Base-by-base conservation (phyloP, 352 stramenopile species). In the Phytophthora capsici region DNA sequence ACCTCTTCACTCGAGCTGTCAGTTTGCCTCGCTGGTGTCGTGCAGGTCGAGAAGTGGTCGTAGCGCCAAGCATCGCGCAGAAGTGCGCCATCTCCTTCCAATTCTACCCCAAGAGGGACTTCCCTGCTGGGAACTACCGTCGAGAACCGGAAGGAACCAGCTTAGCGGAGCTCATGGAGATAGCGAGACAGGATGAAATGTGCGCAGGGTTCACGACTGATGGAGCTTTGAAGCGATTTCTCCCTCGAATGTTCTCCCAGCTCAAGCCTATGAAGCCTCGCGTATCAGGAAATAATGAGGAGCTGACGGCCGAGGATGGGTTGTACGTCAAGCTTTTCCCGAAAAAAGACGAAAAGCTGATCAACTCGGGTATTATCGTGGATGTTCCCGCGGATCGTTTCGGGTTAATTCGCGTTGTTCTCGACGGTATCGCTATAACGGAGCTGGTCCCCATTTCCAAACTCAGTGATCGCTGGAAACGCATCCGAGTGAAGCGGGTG, bases 31-130 rank as follows among this genome's bases (percentile, higher is more conserved):
- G 53, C 10, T 93, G 84, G 86, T 94, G 84, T 58, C 66, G 86
- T 16, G 34, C 78, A 17, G 82, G 84, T 7, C 79, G 75, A 28
- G 84, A 94, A 56, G 81, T 93, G 17, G 38, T 94, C 22, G 71
- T 91, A 6, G 80, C 79, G 0, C 73, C 74, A n/a, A 88, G 75
- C 20, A 58, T 91, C 19, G 82, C 84, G n/a, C 71, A 77, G 25
- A 86, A 82, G 23, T 82, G 77, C 20, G 84, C 82, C 1, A 83
- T 90, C 32, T 77, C 70, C 14, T 94, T 94, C 64, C 80, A 90
- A 52, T 94, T 94, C 65, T 92, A 93, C 54, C 56, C 69, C 2
- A 77, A 73, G 22, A 92, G 85, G 51, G 86, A 94, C 50, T 93
- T 94, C 28, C 71, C 81, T 3, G 66, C 76, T 10, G 86, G 84